phyloP scores from a whole-genome alignment of 2,329 filamentous ascomycete genomes.

The Didymella glomerata region DNA sequence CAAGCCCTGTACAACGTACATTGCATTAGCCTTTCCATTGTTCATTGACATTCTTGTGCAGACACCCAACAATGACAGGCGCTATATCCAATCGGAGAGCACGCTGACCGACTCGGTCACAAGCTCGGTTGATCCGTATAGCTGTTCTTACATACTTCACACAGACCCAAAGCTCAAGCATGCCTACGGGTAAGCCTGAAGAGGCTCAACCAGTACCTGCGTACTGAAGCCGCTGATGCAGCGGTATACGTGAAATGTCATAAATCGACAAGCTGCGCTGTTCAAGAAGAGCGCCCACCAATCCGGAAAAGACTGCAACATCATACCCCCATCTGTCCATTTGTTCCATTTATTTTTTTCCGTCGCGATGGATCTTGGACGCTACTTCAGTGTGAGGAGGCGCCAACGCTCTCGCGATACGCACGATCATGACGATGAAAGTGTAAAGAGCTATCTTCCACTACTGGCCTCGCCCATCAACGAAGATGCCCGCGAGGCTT shows the following conservation, averaged over 20 bases:
- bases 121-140: constrained; percentile 8
- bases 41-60: neutral
- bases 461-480: constrained; percentile 34
- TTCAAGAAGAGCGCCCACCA: neutral
- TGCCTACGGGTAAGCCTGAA: neutral
- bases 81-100: neutral
- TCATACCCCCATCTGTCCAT: neutral
- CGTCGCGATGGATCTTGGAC: constrained; percentile 29
- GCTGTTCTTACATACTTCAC: constrained; percentile 15
- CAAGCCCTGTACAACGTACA: constrained; percentile 7
- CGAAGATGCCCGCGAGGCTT: constrained; percentile 27
- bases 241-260: neutral
- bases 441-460: constrained; percentile 24
- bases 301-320: neutral
- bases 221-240: neutral
- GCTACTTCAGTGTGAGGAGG: constrained; percentile 30
- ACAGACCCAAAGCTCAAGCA: constrained; percentile 5
- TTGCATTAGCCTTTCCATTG: neutral
- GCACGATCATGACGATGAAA: constrained; percentile 2
- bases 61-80: neutral
- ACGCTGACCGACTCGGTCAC: constrained; percentile 1
- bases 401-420: constrained; percentile 5
- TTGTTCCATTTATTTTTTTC: neutral
- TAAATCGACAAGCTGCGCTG: constrained; percentile 1
- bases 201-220: constrained; percentile 4